phyloP scores from a whole-genome alignment of 495 filamentous ascomycete genomes.

The Aspergillus cristatus region DNA sequence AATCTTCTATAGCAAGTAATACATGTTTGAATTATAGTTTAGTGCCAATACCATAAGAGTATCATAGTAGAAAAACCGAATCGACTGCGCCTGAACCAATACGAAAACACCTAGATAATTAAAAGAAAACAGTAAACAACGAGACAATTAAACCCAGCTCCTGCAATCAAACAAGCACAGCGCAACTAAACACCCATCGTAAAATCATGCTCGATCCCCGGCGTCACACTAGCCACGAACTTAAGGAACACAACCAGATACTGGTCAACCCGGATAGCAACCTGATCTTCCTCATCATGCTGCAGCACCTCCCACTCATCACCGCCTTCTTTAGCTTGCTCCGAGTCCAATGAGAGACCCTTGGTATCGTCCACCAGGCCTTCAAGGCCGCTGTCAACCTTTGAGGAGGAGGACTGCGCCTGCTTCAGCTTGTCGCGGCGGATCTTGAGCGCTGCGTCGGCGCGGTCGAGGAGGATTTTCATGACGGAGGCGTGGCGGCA shows the following conservation, averaged over 20 bases:
- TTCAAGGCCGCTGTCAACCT: slow-evolving; percentile 52
- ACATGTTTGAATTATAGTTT: no score
- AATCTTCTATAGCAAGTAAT: no score
- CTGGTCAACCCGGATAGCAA: slow-evolving; percentile 88
- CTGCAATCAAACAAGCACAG: no score
- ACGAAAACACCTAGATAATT: neutral
- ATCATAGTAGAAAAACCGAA: neutral
- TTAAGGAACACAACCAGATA: slow-evolving; percentile 97
- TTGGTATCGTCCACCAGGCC: slow-evolving; percentile 55
- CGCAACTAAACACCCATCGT: slow-evolving; percentile 78
- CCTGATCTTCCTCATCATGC: slow-evolving; percentile 61
- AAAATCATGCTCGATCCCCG: slow-evolving; percentile 95
- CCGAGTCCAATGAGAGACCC: slow-evolving; percentile 25
- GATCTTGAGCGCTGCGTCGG: slow-evolving; percentile 85
- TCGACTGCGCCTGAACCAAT: neutral
- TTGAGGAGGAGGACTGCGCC: slow-evolving; percentile 20
- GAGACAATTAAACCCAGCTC: neutral
- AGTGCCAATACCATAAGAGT: no score
- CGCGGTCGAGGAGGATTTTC: slow-evolving; percentile 93
- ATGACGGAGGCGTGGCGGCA: slow-evolving; percentile 92
- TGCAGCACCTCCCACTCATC: slow-evolving; percentile 87
- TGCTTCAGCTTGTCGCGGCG: slow-evolving; percentile 68
- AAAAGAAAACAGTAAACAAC: neutral
- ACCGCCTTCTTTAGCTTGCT: slow-evolving; percentile 42
- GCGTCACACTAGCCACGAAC: slow-evolving; percentile 95